Conservation (phyloP, 495 filamentous ascomycete species). For the Aspergillus carlsbadensis region DNA sequence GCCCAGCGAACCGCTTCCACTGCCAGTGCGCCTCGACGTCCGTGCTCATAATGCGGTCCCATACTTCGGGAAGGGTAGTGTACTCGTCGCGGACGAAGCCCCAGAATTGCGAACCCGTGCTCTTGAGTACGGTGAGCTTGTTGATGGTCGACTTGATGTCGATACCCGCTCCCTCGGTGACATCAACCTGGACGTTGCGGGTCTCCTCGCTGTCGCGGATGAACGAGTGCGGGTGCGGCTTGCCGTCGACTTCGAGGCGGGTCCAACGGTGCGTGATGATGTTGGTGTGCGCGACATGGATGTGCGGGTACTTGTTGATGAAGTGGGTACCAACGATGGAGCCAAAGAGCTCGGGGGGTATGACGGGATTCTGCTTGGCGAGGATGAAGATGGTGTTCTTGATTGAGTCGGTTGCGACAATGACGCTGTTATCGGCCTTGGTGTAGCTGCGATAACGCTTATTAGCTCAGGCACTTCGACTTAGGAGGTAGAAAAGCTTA, state of each 20-base stretch:
- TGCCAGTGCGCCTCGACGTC: conserved; percentile 84
- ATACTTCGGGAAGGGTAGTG: conserved; percentile 85
- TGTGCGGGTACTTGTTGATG: conserved; percentile 81
- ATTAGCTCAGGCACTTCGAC: conserved; percentile 13
- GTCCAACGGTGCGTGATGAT: conserved; percentile 89
- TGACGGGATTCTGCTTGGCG: conserved; percentile 91
- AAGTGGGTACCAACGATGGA: conserved; percentile 84
- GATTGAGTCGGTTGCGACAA: conserved; percentile 96
- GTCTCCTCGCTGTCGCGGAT: conserved; percentile 85
- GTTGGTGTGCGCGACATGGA: conserved; percentile 75
- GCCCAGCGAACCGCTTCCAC: conserved; percentile 67
- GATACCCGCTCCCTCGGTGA: conserved; percentile 61
- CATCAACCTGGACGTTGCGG: conserved; percentile 54
- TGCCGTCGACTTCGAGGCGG: conserved; percentile 81
- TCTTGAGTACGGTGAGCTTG: conserved; percentile 88
- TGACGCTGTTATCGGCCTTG: conserved; percentile 86
- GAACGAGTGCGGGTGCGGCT: conserved; percentile 96
- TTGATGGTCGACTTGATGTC: conserved; percentile 67
- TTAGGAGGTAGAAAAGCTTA: conserved; percentile 38
- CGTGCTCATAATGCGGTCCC: conserved; percentile 92
- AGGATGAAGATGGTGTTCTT: conserved; percentile 97
- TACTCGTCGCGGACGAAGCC: conserved; percentile 90
- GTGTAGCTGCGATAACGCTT: conserved; percentile 66
- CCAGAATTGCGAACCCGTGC: conserved; percentile 95
- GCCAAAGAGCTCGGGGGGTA: conserved; percentile 90